phyloP scores from a whole-genome alignment of 176 grass and related monocot species.

The Areca catechu region DNA sequence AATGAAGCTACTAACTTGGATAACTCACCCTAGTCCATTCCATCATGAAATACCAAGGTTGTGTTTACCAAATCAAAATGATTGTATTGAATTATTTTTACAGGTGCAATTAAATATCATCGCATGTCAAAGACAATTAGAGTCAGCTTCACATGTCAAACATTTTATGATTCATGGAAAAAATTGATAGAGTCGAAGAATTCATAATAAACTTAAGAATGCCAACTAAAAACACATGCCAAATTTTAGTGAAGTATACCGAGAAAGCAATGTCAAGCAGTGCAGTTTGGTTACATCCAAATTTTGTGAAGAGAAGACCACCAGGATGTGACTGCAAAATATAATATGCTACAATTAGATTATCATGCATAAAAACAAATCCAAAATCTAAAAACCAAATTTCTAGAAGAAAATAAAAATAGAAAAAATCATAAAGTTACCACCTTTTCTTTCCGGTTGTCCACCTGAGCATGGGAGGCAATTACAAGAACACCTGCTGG shows the following conservation, averaged over 20 bases:
- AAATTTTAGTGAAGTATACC: slow-evolving; percentile 23
- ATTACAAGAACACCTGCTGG: slow-evolving; percentile 77
- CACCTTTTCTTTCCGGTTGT: slow-evolving; percentile 92
- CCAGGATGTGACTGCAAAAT: slow-evolving; percentile 55
- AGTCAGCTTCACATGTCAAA: too few species aligned
- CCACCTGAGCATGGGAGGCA: slow-evolving; percentile 65
- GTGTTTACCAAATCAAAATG: too few species aligned
- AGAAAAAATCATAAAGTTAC: slow-evolving; percentile 7
- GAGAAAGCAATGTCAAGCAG: slow-evolving; percentile 80
- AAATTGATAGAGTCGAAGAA: too few species aligned
- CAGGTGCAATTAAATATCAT: too few species aligned
- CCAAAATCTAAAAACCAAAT: background rate
- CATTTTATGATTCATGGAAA: too few species aligned
- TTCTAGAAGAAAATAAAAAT: slow-evolving; percentile 1
- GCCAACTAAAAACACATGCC: too few species aligned
- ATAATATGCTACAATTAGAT: slow-evolving; percentile 5
- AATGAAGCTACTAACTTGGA: too few species aligned
- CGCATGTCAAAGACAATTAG: too few species aligned
- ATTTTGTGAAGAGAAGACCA: slow-evolving; percentile 88
- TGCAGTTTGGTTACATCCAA: slow-evolving; percentile 63
- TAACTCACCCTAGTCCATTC: too few species aligned
- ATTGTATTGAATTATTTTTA: too few species aligned
- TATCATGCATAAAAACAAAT: slow-evolving; percentile 2
- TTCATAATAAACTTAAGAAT: too few species aligned
- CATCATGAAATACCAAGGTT: too few species aligned